Base-by-base conservation (phyloP, 768 basidiomycete genomes). In the Lentinula detonsa region DNA sequence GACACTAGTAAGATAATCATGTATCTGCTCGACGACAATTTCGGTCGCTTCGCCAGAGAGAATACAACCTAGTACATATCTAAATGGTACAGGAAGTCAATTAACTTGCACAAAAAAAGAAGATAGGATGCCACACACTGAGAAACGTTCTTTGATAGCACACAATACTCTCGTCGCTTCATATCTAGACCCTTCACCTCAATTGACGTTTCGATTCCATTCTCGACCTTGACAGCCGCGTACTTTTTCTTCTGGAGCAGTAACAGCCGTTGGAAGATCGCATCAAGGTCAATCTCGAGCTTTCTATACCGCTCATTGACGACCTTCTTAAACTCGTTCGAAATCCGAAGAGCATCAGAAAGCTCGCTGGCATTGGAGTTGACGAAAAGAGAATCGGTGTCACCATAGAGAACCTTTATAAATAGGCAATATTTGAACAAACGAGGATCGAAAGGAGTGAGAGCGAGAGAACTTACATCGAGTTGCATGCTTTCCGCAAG, bases 181-280 rank as follows among this genome's bases (percentile, higher is more conserved):
- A 99, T 98, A 74, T 99, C 97, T 23, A 99, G 77, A 73, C 97
- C 97, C 69, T 99, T 99, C 72, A 99, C 79, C 69, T 99, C 97
- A 1, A 85, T 91, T 13, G 84, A 85, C 0, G 91, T 89, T 60
- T 83, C 81, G 0, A 82, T 81, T 31, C 86, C 86, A 64, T 94
- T 92, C 67, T 95, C 93, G 45, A 98, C 86, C 75, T 97, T 98
- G 71, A 98, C 79, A 0, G 97, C 97, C 0, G 97, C 97, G 66
- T 99, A 99, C 74, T 99, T 98, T 80, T 99, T 99, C 83, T 99
- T 99, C 69, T 98, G 96, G 58, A 99, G 75, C 10, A 99, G 82
- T 1, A 99, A 75, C 45, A 99, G 79, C 0, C 97, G 85, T 68
- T 96, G 86, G 78, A 99, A 99, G 39, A 98, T 83, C 2, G 90